Base-by-base conservation (phyloP, 1,284 basidiomycete genomes). In the Phenoliferia sp. region DNA sequence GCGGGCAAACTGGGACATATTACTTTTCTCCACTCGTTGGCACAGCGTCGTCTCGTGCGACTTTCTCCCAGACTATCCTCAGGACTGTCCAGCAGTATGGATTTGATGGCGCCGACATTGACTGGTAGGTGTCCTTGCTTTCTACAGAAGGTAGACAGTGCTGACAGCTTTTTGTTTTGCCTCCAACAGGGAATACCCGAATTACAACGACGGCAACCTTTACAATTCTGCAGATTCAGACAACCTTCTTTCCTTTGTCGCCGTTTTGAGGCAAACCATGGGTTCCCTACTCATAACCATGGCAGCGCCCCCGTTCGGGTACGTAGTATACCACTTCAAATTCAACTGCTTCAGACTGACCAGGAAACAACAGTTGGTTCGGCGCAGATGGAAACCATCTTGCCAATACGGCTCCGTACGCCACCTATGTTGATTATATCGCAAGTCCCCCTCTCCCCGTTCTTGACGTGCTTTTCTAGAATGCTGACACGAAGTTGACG, bases 1-100 rank as follows among this genome's bases (percentile, higher is more conserved):
- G 70, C 19, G 70, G 70, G 1, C 69, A 68, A 68, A 55, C 64
- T 7, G 70, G 70, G 22, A 62, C 61, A 16, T 52, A 56, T 10
- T 72, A 72, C 65, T 69, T 72, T 59, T 71, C 70, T 15, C 54
- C 55, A 15, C 63, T 62, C 16, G 63, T 67, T 32, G 35, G 63
- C 6, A 68, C 66, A 9, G 33, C 59, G 2, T 32, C 54, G n/a
- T 63, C 44, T 12, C 65, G 70, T 31, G 16, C 59, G 7, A 50
- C 60, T 4, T 71, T 71, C 34, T 67, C 70, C 35, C 59, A 59
- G 32, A 26, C 58, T 3, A 59, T 63, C 44, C 31, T 59, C 33
- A 34, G 2, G 32, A 5, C 44, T 28, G 26, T 39, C 16, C 44
- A 26, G 4, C 7, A 54, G 48, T 34, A 50, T 31, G 33, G 44